phyloP scores from a whole-genome alignment of 441 rosid species.

The Populus trichocarpa region DNA sequence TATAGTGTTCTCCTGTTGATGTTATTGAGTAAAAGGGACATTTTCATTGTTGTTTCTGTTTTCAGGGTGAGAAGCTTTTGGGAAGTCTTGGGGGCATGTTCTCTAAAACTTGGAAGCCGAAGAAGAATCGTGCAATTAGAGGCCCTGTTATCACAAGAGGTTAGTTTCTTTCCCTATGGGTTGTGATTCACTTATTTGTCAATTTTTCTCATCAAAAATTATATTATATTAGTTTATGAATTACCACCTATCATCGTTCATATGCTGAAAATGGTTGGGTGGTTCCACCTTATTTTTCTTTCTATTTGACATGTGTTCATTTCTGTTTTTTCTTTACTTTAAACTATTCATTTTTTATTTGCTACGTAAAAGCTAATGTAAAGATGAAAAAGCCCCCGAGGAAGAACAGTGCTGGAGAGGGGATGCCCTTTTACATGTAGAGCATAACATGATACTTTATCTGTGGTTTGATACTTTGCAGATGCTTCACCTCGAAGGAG shows the following conservation, averaged over 20 bases:
- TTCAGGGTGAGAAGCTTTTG: conserved; percentile 91
- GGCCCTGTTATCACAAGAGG: conserved; percentile 80
- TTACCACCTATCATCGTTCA: too few relatives aligned
- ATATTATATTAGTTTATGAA: background rate
- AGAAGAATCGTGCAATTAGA: conserved; percentile 59
- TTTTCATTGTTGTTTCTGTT: conserved; percentile 18
- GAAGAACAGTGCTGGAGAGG: too few relatives aligned
- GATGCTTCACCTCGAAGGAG: conserved; percentile 42
- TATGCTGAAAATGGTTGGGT: too few relatives aligned
- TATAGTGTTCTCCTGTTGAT: background rate
- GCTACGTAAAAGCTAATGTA: too few relatives aligned
- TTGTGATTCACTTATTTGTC: background rate
- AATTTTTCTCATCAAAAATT: background rate
- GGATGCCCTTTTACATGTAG: too few relatives aligned
- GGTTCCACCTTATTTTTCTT: background rate
- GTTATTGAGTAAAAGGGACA: background rate
- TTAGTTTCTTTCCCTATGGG: conserved; percentile 19
- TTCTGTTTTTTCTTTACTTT: too few relatives aligned
- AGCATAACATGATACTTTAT: background rate
- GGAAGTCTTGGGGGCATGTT: conserved; percentile 92
- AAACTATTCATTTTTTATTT: too few relatives aligned
- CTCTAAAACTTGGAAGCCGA: conserved; percentile 91
- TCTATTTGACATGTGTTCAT: background rate
- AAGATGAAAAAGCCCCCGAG: too few relatives aligned
- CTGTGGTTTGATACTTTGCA: conserved; percentile 13